Conservation (phyloP, 805 yeast species). For the Starmera pachycereana region DNA sequence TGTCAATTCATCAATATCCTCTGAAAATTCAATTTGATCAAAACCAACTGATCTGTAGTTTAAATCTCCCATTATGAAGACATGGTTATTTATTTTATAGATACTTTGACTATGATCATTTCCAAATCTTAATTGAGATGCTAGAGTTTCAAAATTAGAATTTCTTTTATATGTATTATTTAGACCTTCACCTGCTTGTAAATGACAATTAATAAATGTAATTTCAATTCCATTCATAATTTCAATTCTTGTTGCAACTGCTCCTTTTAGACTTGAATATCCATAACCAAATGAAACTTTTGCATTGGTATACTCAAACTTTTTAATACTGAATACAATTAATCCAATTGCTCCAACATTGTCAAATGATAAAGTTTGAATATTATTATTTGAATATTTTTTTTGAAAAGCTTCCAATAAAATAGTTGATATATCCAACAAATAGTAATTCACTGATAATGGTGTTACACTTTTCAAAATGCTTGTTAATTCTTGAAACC, state of each 20-base stretch:
- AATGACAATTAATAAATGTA: slow-evolving; percentile 62
- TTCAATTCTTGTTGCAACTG: slow-evolving; percentile 46
- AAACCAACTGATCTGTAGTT: slow-evolving; percentile 50
- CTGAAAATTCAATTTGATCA: slow-evolving; percentile 3
- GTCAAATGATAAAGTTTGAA: slow-evolving; percentile 30
- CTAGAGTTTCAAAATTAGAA: slow-evolving; percentile 36
- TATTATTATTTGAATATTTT: slow-evolving; percentile 25
- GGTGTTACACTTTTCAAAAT: slow-evolving; percentile 43
- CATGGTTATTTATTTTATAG: slow-evolving; percentile 42
- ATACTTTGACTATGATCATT: slow-evolving; percentile 37
- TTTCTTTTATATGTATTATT: slow-evolving; percentile 38
- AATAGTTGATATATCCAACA: slow-evolving; percentile 26
- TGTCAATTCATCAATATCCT: slow-evolving; percentile 26
- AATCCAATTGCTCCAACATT: slow-evolving; percentile 52
- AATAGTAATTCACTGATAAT: slow-evolving; percentile 23
- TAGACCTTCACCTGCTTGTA: slow-evolving; percentile 71
- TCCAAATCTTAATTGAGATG: slow-evolving; percentile 45
- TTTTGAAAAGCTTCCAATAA: slow-evolving; percentile 25
- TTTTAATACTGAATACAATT: slow-evolving; percentile 26
- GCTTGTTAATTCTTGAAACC: slow-evolving; percentile 55
- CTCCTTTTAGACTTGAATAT: slow-evolving; percentile 67
- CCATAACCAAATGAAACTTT: slow-evolving; percentile 42
- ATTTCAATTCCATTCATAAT: slow-evolving; percentile 17
- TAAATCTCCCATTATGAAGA: slow-evolving; percentile 76
- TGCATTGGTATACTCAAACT: too few species aligned